These are phyloP conservation scores for Skeletonema grethae DNA, from an alignment of 108 stramenopile species.

Conservation along the genomic window DNA sequence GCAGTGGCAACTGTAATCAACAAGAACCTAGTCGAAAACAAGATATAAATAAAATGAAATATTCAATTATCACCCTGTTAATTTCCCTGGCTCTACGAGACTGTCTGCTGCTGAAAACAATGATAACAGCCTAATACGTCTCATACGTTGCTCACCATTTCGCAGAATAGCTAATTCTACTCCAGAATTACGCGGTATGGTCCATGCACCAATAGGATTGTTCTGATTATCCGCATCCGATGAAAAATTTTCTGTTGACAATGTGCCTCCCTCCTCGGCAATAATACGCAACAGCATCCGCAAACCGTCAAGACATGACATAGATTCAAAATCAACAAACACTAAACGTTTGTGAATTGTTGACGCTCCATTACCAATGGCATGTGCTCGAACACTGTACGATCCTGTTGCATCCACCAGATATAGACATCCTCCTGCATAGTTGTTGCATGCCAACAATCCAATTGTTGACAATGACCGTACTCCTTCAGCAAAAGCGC, in stretches of 20 bases:
- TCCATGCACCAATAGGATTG: constrained; percentile 3
- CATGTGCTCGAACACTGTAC: constrained; percentile 67
- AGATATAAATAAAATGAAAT: constrained; percentile 1
- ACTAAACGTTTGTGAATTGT: constrained; percentile 31
- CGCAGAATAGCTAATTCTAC: constrained; percentile 46
- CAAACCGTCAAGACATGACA: constrained; percentile 33
- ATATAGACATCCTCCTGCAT: constrained; percentile 32
- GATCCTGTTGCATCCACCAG: constrained; percentile 75
- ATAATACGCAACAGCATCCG: constrained; percentile 29
- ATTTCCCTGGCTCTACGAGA: neutral
- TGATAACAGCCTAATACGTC: constrained; percentile 37
- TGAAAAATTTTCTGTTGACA: no score
- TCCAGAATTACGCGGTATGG: constrained; percentile 20
- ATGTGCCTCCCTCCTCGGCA: constrained; percentile 21
- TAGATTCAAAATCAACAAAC: constrained; percentile 32
- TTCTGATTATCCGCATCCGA: neutral
- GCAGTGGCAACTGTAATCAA: constrained; percentile 22
- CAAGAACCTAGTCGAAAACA: constrained; percentile 17
- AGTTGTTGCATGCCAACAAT: constrained; percentile 52
- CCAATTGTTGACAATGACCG: constrained; percentile 58
- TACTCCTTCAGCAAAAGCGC: constrained; percentile 48
- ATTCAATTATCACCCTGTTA: neutral
- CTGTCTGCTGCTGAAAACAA: constrained; percentile 7
- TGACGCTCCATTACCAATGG: constrained; percentile 60
- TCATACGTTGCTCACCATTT: constrained; percentile 38